Conservation (phyloP, 345 rosid species). For the Citrus maxima region DNA sequence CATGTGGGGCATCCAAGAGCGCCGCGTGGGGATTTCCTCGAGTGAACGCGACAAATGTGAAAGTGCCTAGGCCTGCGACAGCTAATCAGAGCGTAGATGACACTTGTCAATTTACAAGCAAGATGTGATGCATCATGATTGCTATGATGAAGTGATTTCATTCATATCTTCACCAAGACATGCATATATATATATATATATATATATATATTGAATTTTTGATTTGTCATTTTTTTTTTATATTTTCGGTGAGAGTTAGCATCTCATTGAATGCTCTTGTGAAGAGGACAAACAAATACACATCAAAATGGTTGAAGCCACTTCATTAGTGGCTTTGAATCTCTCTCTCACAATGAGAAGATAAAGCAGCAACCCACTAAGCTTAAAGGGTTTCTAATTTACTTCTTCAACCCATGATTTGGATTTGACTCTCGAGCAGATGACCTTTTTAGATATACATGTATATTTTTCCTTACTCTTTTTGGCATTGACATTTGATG, state of each 20-base stretch:
- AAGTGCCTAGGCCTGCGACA: not conserved
- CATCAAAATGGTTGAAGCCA: not conserved
- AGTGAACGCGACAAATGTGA: not conserved
- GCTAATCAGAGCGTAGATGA: not conserved
- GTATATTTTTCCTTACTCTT: not conserved
- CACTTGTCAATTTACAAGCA: slow-evolving; percentile 2
- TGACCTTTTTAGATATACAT: too few relatives aligned
- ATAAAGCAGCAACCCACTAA: not conserved
- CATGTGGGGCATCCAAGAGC: not conserved
- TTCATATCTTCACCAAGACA: not conserved
- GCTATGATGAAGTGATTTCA: not conserved
- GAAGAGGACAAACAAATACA: not conserved
- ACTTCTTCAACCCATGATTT: not conserved
- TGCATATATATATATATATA: too few relatives aligned
- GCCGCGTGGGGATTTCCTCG: not conserved
- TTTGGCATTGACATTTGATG: too few relatives aligned
- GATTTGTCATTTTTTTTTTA: not conserved
- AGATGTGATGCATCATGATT: not conserved
- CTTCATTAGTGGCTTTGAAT: too few relatives aligned
- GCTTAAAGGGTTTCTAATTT: not conserved
- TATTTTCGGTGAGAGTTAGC: not conserved
- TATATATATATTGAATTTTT: too few relatives aligned
- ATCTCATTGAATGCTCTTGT: not conserved
- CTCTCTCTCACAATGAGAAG: not conserved
- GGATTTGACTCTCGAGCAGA: not conserved